phyloP scores from a whole-genome alignment of 2,329 filamentous ascomycete species.

The Plenodomus tracheiphilus region DNA sequence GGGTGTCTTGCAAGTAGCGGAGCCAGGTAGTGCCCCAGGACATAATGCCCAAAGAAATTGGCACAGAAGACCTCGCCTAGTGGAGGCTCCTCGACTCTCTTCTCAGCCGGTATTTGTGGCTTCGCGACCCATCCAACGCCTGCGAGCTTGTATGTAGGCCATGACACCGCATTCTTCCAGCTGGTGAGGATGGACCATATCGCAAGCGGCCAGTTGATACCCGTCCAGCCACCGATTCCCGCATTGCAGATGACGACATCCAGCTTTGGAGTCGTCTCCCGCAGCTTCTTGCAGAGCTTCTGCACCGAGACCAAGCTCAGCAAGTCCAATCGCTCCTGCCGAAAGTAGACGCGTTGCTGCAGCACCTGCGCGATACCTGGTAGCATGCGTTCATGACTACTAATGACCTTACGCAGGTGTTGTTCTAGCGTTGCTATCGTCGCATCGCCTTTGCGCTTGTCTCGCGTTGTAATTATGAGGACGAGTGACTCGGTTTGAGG shows the following conservation, averaged over 20 bases:
- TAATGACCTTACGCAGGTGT: slow-evolving; percentile 59
- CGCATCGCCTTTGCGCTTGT: slow-evolving; percentile 70
- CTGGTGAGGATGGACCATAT: slow-evolving; percentile 63
- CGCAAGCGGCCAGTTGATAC: slow-evolving; percentile 70
- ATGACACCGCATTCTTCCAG: slow-evolving; percentile 70
- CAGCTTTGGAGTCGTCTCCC: slow-evolving; percentile 67
- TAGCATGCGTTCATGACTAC: slow-evolving; percentile 39
- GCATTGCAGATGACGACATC: slow-evolving; percentile 85
- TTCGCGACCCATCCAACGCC: slow-evolving; percentile 58
- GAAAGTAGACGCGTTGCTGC: slow-evolving; percentile 53
- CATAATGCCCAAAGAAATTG: slow-evolving; percentile 94
- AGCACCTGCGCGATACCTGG: slow-evolving; percentile 47
- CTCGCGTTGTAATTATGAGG: slow-evolving; percentile 83
- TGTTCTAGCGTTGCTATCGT: slow-evolving; percentile 67
- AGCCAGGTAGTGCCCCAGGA: slow-evolving; percentile 79
- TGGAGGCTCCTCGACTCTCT: slow-evolving; percentile 54
- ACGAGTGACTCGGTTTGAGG: slow-evolving; percentile 71
- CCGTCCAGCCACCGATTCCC: slow-evolving; percentile 83
- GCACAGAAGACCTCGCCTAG: slow-evolving; percentile 85
- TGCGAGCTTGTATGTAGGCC: slow-evolving; percentile 75
- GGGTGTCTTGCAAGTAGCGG: slow-evolving; percentile 65
- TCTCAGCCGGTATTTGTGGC: slow-evolving; percentile 52
- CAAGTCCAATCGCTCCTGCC: slow-evolving; percentile 62
- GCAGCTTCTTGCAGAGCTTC: slow-evolving; percentile 55
- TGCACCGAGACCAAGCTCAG: slow-evolving; percentile 60